phyloP scores from a whole-genome alignment of 306 rosid species.

The Quercus agrifolia region DNA sequence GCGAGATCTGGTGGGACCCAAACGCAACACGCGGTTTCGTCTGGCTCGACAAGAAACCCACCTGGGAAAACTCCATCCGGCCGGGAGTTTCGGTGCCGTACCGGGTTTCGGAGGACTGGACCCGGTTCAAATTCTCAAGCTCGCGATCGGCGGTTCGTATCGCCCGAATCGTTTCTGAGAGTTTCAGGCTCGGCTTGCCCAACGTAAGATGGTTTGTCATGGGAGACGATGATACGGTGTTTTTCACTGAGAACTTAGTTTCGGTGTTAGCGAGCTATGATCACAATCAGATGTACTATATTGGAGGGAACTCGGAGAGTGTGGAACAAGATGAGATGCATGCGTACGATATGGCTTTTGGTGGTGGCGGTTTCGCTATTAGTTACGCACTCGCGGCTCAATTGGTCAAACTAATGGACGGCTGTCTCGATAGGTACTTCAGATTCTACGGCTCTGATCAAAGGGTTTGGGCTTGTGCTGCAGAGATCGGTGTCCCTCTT shows the following conservation, averaged over 20 bases:
- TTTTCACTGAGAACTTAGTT: constrained; percentile 69
- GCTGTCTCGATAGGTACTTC: constrained; percentile 70
- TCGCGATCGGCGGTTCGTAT: constrained; percentile 76
- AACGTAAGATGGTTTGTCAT: constrained; percentile 93
- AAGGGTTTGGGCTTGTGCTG: constrained; percentile 80
- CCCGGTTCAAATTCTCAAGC: constrained; percentile 46
- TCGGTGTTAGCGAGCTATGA: constrained; percentile 67
- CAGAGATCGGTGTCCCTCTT: constrained; percentile 79
- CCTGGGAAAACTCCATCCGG: too few relatives aligned
- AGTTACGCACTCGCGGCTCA: constrained; percentile 78
- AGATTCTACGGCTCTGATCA: constrained; percentile 94
- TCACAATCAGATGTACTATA: constrained; percentile 60
- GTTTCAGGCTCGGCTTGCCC: constrained; percentile 58
- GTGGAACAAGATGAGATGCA: constrained; percentile 83
- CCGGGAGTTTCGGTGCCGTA: constrained; percentile 31
- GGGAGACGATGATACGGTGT: constrained; percentile 97
- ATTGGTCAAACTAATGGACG: constrained; percentile 57
- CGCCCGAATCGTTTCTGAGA: constrained; percentile 70
- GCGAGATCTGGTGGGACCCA: constrained; percentile 70
- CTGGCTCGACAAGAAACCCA: constrained; percentile 68
- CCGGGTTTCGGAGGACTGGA: constrained; percentile 57
- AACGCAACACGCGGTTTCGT: constrained; percentile 60
- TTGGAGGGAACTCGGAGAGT: constrained; percentile 95
- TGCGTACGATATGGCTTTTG: constrained; percentile 85
- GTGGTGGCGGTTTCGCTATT: constrained; percentile 91